Evolutionary conservation across 2,329 filamentous ascomycete species (phyloP).

Genomic region (Cryphonectria nitschkei): DNA sequence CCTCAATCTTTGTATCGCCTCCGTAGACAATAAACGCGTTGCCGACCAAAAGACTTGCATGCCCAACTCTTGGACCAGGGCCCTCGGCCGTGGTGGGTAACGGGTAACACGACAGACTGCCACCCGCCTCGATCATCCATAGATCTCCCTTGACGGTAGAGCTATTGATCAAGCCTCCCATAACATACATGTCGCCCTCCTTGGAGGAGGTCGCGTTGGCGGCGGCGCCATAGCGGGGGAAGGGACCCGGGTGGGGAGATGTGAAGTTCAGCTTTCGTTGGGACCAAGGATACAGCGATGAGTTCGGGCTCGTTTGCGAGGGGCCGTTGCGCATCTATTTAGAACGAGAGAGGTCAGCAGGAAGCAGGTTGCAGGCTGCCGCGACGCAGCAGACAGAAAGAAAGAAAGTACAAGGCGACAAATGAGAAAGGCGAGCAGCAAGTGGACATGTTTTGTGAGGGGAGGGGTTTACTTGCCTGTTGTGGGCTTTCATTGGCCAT

Average conservation of each 20-base stretch:
- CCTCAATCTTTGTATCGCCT: slow-evolving; percentile 96
- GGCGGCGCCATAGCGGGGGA: slow-evolving; percentile 94
- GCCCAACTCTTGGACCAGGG: slow-evolving; percentile 91
- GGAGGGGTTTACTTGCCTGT: slow-evolving; percentile 43
- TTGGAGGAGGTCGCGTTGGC: slow-evolving; percentile 93
- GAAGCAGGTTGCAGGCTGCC: neutral
- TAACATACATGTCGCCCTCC: slow-evolving; percentile 95
- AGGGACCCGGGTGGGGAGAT: slow-evolving; percentile 79
- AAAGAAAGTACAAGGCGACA: neutral
- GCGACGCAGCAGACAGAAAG: neutral
- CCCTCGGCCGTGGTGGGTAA: slow-evolving; percentile 91
- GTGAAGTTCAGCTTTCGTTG: slow-evolving; percentile 87
- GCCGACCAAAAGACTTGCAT: slow-evolving; percentile 90
- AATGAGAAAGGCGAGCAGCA: neutral
- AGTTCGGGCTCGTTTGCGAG: slow-evolving; percentile 61
- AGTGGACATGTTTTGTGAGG: neutral
- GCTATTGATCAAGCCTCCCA: slow-evolving; percentile 95
- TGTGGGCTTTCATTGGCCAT: slow-evolving; percentile 41
- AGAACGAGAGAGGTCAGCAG: slow-evolving; percentile 25
- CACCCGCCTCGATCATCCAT: slow-evolving; percentile 95
- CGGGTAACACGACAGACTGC: slow-evolving; percentile 87
- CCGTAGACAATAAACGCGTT: slow-evolving; percentile 99
- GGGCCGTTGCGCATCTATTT: slow-evolving; percentile 60
- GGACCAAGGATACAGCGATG: slow-evolving; percentile 94
- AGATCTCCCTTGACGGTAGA: slow-evolving; percentile 95